Evolutionary conservation across 2,329 filamentous ascomycete genomes (phyloP).

Genomic region (Rhynchosporium agropyri): DNA sequence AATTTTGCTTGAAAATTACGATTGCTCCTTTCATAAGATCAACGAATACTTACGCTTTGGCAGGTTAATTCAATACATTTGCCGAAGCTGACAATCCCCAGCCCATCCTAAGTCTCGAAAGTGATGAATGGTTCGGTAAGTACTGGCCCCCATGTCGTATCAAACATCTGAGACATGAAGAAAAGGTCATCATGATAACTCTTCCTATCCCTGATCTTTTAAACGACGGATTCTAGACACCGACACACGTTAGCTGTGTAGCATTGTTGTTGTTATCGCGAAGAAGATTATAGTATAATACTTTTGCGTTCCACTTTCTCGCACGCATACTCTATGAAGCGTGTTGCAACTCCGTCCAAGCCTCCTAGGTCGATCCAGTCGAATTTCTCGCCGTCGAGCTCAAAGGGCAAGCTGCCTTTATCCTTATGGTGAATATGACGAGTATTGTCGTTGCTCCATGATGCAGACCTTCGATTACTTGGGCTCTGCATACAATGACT

Average conservation of each 20-base stretch:
- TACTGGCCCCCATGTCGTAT: neutral
- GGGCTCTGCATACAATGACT: neutral
- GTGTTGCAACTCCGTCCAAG: neutral
- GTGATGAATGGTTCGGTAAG: too few species aligned
- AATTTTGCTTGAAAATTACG: too few species aligned
- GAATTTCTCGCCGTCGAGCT: neutral
- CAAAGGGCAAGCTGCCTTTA: neutral
- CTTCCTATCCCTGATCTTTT: neutral
- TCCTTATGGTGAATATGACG: neutral
- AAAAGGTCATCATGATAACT: neutral
- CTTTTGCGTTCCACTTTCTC: neutral
- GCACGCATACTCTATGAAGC: neutral
- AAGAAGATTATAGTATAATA: neutral
- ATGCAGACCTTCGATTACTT: neutral
- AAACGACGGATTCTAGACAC: neutral
- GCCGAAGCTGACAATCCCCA: too few species aligned
- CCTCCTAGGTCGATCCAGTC: neutral
- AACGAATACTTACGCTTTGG: too few species aligned
- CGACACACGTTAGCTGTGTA: neutral
- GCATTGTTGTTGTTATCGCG: neutral
- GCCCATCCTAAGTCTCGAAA: too few species aligned
- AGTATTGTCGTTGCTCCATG: neutral
- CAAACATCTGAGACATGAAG: conserved; percentile 5
- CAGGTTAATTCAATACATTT: too few species aligned
- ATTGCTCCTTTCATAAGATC: too few species aligned